Conservation (phyloP, 768 basidiomycete genomes). For the Suillus subluteus region DNA sequence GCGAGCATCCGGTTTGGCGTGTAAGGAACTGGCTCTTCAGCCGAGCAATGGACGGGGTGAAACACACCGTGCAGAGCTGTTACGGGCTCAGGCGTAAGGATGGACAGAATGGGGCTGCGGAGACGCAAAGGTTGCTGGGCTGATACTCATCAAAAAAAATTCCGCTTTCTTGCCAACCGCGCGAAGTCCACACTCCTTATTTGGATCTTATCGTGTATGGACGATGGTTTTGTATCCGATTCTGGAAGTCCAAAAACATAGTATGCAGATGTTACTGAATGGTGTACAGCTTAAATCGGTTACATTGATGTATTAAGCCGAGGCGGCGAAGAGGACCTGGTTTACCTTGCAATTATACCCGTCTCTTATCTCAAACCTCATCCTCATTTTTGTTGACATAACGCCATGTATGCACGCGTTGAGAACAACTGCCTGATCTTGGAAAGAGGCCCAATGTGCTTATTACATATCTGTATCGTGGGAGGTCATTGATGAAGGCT, state of each 20-base stretch:
- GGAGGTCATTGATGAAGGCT: background rate
- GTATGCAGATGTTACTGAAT: background rate
- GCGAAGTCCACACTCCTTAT: background rate
- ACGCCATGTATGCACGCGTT: background rate
- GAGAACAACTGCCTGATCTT: background rate
- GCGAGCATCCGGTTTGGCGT: constrained; percentile 37
- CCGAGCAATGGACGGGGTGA: constrained; percentile 20
- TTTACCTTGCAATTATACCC: too few species aligned
- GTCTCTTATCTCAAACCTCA: background rate
- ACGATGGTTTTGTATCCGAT: background rate
- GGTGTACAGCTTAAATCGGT: background rate
- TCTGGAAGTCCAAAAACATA: background rate
- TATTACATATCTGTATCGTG: background rate
- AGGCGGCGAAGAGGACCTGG: background rate
- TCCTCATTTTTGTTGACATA: background rate
- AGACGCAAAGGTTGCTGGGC: constrained; percentile 20
- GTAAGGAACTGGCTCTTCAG: constrained; percentile 35
- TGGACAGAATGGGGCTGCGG: background rate
- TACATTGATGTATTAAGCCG: background rate
- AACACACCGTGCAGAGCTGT: constrained; percentile 4
- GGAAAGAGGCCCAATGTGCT: background rate
- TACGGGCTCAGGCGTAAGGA: constrained; percentile 15
- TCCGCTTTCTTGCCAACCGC: too few species aligned
- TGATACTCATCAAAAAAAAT: constrained; percentile 13
- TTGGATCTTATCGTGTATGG: background rate